Percentiles rank a stretch among this genome's conserved stretches.
phyloP scores from a whole-genome alignment of 179 eudicot species.

The Pouteria campechiana region DNA sequence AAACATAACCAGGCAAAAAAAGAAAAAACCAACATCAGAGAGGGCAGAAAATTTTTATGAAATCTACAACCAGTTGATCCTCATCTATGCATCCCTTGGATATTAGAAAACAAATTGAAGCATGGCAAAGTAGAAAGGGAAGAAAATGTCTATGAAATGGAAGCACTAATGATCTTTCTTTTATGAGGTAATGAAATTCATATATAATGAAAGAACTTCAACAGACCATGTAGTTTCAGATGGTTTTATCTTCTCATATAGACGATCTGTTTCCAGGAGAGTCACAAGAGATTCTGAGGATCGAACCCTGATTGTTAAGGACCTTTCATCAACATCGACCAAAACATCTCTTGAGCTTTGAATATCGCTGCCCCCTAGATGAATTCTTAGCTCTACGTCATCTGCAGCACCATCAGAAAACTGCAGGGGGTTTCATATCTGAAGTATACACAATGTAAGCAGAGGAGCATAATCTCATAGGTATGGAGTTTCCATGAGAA shows the following conservation, averaged over 20 bases:
- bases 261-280: slow-evolving; percentile 58
- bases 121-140: too few species aligned
- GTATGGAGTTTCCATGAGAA: too few species aligned
- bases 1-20: too few species aligned
- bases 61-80: slow-evolving; percentile 57
- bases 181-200: slow-evolving; percentile 1
- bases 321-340: slow-evolving; percentile 63
- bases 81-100: slow-evolving; percentile 96
- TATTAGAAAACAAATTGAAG: too few species aligned
- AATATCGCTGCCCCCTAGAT: slow-evolving; percentile 28
- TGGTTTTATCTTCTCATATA: slow-evolving; percentile 77
- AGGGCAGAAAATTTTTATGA: slow-evolving; percentile 86
- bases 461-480: too few species aligned
- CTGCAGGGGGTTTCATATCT: too few species aligned
- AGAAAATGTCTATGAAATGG: slow-evolving; percentile 4
- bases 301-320: slow-evolving; percentile 37
- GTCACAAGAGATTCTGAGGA: slow-evolving; percentile 33
- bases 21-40: too few species aligned
- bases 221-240: slow-evolving; percentile 90
- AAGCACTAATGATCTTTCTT: neutral
- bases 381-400: slow-evolving; percentile 78
- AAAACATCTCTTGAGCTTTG: slow-evolving; percentile 43
- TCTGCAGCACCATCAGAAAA: slow-evolving; percentile 65
- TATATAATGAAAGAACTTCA: slow-evolving; percentile 2
- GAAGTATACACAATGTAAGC: too few species aligned